These are phyloP conservation scores for Xylaria bambusicola DNA, from an alignment of 495 filamentous ascomycete genomes.

Conservation along the genomic window DNA sequence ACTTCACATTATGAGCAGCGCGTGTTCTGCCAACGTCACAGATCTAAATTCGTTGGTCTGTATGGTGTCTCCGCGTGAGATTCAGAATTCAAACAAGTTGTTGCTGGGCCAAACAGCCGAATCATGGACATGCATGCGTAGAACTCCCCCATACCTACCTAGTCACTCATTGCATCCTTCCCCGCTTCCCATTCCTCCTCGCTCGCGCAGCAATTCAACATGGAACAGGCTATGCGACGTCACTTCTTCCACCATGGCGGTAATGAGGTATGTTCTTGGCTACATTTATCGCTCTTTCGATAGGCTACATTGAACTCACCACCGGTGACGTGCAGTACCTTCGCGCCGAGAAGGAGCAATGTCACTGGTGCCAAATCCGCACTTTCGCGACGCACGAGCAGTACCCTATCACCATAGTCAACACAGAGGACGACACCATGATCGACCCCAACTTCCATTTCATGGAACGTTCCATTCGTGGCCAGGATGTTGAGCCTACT, in stretches of 20 bases:
- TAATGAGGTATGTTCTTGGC: slow-evolving; percentile 27
- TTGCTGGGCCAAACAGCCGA: neutral
- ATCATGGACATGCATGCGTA: slow-evolving; percentile 10
- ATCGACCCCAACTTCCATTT: slow-evolving; percentile 56
- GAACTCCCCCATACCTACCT: neutral
- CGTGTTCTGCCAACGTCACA: too few relatives aligned
- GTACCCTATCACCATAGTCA: slow-evolving; percentile 51
- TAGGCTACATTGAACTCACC: neutral
- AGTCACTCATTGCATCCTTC: too few relatives aligned
- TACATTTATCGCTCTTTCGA: neutral
- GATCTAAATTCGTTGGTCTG: too few relatives aligned
- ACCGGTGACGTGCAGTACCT: slow-evolving; percentile 16
- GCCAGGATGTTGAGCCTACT: slow-evolving; percentile 46
- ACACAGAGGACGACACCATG: slow-evolving; percentile 44
- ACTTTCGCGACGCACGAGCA: slow-evolving; percentile 41
- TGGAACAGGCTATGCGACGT: slow-evolving; percentile 39
- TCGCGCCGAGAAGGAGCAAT: slow-evolving; percentile 34
- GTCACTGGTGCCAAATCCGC: slow-evolving; percentile 56
- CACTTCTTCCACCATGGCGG: slow-evolving; percentile 49
- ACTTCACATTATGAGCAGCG: too few relatives aligned
- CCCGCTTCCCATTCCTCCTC: neutral
- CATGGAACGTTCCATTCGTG: slow-evolving; percentile 48
- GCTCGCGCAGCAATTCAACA: slow-evolving; percentile 19
- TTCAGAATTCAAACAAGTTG: neutral
- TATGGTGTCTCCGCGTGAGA: neutral